These are phyloP conservation scores for Dactylellina sp. DNA, from an alignment of 2,329 filamentous ascomycete species.

Conservation along the genomic window DNA sequence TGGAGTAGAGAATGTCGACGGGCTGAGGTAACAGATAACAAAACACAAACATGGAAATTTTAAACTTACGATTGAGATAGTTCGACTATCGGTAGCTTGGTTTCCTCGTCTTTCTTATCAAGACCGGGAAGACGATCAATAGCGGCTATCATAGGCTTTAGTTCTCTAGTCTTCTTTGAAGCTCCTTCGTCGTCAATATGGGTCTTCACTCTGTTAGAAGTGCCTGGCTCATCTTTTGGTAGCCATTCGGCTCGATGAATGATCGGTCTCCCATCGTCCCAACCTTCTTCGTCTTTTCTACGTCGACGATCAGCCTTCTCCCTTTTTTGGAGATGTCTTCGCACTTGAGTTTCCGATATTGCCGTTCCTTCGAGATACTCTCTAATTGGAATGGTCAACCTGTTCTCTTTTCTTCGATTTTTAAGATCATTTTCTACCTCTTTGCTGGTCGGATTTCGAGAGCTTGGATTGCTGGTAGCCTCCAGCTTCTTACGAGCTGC, in stretches of 20 bases:
- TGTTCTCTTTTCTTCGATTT: neutral
- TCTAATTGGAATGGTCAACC: neutral
- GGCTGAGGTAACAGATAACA: too few relatives aligned
- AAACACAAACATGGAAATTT: too few relatives aligned
- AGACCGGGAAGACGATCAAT: too few relatives aligned
- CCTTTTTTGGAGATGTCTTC: neutral
- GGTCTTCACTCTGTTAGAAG: neutral
- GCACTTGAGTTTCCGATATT: neutral
- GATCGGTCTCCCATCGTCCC: conserved; percentile 37
- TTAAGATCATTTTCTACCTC: neutral
- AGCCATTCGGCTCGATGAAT: conserved; percentile 10
- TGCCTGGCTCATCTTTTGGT: neutral
- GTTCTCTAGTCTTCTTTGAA: too few relatives aligned
- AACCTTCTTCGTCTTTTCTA: conserved; percentile 11
- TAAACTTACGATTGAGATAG: too few relatives aligned
- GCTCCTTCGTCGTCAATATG: conserved; percentile 16
- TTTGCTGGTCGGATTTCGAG: neutral
- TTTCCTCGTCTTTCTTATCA: too few relatives aligned
- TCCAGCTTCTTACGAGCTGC: neutral
- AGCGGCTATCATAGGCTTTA: too few relatives aligned
- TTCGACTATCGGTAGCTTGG: too few relatives aligned
- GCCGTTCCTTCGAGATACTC: neutral
- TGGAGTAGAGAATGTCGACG: too few relatives aligned
- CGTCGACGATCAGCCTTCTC: neutral
- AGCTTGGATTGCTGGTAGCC: neutral